phyloP scores from a whole-genome alignment of 1,284 basidiomycete genomes.

The Tilletia setariae region DNA sequence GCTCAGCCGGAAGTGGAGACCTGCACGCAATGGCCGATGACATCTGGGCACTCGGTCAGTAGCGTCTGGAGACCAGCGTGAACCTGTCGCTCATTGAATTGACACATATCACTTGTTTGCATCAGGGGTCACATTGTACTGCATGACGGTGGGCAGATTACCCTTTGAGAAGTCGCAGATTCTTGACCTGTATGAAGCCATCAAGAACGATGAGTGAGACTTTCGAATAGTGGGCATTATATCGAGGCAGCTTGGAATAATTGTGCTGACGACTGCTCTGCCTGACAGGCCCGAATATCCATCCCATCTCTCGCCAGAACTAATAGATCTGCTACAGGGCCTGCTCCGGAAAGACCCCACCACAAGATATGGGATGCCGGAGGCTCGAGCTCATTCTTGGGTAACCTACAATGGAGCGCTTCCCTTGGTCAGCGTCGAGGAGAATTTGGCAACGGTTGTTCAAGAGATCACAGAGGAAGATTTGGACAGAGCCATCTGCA shows the following conservation, averaged over 20 bases:
- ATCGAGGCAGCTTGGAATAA: background rate
- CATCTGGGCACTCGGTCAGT: constrained; percentile 60
- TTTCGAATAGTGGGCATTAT: background rate
- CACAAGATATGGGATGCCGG: constrained; percentile 37
- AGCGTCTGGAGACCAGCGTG: background rate
- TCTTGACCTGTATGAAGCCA: constrained; percentile 59
- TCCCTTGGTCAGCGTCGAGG: constrained; percentile 32
- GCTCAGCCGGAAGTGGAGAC: constrained; percentile 30
- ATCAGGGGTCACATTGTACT: constrained; percentile 60
- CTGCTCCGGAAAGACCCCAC: constrained; percentile 45
- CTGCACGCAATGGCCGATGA: constrained; percentile 60
- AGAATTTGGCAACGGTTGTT: constrained; percentile 39
- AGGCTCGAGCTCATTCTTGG: constrained; percentile 47
- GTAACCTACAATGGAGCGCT: constrained; percentile 29
- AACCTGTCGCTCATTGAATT: background rate
- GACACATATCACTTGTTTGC: background rate
- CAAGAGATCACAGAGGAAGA: constrained; percentile 51
- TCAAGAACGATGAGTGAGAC: constrained; percentile 54
- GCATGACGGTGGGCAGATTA: constrained; percentile 59
- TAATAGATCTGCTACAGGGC: constrained; percentile 34
- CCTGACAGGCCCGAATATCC: constrained; percentile 34
- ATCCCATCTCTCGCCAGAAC: constrained; percentile 30
- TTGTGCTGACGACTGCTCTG: background rate
- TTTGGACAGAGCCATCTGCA: constrained; percentile 46
- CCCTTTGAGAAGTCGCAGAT: constrained; percentile 60